A percentile compares a stretch with the other conserved stretches of the same genome.
Evolutionary conservation across 192 early-diverging fungal species (phyloP).

Genomic region (Phycomyces blakesleeanus): DNA sequence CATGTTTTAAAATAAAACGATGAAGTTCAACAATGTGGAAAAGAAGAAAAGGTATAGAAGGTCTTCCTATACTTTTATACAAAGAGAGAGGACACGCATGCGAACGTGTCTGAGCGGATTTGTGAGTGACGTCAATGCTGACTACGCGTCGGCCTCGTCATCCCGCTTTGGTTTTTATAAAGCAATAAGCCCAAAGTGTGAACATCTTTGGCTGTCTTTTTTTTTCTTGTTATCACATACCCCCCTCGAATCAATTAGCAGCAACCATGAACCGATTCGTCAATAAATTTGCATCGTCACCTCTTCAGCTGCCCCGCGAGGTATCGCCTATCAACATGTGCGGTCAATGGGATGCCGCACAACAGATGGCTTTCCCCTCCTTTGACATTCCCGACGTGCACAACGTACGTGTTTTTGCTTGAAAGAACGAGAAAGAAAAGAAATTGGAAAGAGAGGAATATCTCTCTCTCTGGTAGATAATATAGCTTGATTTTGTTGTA

Average conservation of each 20-base stretch:
- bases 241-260: no score
- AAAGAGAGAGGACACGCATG: background rate
- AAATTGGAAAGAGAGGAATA: no score
- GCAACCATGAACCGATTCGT: constrained; percentile 29
- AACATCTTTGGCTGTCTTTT: background rate
- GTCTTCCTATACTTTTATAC: background rate
- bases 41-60: background rate
- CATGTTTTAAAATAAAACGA: background rate
- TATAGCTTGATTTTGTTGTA: background rate
- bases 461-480: no score
- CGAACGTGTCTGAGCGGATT: background rate
- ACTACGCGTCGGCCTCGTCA: background rate
- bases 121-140: constrained; percentile 1
- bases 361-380: constrained; percentile 47
- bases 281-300: constrained; percentile 27
- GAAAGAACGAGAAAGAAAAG: no score
- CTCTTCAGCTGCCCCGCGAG: constrained; percentile 22
- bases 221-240: background rate
- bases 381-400: constrained; percentile 55
- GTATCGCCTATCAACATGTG: background rate
- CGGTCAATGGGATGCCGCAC: constrained; percentile 48
- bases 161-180: background rate
- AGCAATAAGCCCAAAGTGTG: no score
- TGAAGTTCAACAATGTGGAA: background rate
- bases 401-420: constrained; percentile 39